Evolutionary conservation across 2,329 filamentous ascomycete genomes (phyloP), one percentile per base, ranked within the genome.

Genomic region (Fusarium sp.): DNA sequence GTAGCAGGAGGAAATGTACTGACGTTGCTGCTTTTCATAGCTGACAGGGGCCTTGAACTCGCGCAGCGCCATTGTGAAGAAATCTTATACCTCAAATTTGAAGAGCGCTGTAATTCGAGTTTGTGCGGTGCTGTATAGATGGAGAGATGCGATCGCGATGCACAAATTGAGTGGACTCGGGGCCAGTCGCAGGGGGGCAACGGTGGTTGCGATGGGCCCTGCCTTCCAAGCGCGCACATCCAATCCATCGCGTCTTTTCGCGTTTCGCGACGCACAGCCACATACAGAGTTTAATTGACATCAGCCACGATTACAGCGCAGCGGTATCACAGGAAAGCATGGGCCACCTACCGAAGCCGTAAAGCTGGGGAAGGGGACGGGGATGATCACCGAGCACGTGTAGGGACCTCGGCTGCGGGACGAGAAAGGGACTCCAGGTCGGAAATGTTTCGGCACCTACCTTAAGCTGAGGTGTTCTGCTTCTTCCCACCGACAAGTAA

Each of bases 21-120:
- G 84, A 95, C 94, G 86, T 84, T 96, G 91, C 83, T 99, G 96
- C 79, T 91, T 91, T 79, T 91, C 90, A 85, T 99, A 99, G 82
- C 97, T 92, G 79, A 98, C 94, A 58, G 93, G 90, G 77, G 91
- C 88, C 81, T 89, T 91, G 83, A 92, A 93, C 75, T 93, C 92
- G 80, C 95, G 90, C 80, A 98, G 93, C 88, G 95, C 93, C 96
- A 98, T 98, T 76, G 74, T 84, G 80, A 75, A 70, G 61, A 60
- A 70, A 75, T 55, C 64, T 65, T 66, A 70, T 71, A 68, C 56
- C 36, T 66, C 70, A 59, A 73, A 61, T 57, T 63, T 58, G 45
- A 69, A 63, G 59, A 68, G 71, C 70, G 70, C 73, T 65, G 36
- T 58, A 51, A 38, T 53, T 73, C 65, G 59, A 71, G 51, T 51